A percentile compares a stretch with the other conserved stretches of the same genome.
phyloP scores from a whole-genome alignment of 495 filamentous ascomycete genomes.

The Jackrogersella minutella region DNA sequence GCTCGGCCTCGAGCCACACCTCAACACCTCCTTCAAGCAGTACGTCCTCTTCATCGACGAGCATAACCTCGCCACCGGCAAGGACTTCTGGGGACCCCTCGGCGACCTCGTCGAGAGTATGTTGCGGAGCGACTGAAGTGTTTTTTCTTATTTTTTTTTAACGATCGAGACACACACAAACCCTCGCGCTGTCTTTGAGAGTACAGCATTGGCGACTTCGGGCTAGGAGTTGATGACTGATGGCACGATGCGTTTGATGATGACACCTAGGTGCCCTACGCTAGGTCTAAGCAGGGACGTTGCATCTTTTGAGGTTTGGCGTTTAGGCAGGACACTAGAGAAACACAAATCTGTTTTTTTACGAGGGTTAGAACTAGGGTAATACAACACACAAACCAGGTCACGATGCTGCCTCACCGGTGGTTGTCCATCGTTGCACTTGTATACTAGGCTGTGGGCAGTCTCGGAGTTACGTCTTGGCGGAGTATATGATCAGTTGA shows the following conservation, averaged over 20 bases:
- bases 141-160: background rate
- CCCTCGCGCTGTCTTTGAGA: background rate
- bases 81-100: constrained; percentile 98
- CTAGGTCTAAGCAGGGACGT: constrained; percentile 20
- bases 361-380: constrained; percentile 30
- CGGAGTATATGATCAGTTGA: constrained; percentile 17
- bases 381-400: constrained; percentile 29
- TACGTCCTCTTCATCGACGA: constrained; percentile 97
- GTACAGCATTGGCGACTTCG: background rate
- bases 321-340: constrained; percentile 36
- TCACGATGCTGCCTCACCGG: constrained; percentile 7
- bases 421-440: constrained; percentile 9
- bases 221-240: constrained; percentile 1
- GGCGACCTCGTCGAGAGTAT: constrained; percentile 97
- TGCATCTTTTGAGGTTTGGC: constrained; percentile 34
- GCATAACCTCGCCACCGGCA: constrained; percentile 85
- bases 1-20: constrained; percentile 92
- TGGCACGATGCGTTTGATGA: constrained; percentile 21
- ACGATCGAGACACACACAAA: too few relatives aligned
- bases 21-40: constrained; percentile 99
- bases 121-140: constrained; percentile 82
- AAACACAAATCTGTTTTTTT: constrained; percentile 19
- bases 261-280: constrained; percentile 30
- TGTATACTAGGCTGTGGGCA: constrained; percentile 14
- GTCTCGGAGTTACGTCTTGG: constrained; percentile 16